Base-by-base conservation (phyloP, 768 basidiomycete species). In the Termitomyces sp. region DNA sequence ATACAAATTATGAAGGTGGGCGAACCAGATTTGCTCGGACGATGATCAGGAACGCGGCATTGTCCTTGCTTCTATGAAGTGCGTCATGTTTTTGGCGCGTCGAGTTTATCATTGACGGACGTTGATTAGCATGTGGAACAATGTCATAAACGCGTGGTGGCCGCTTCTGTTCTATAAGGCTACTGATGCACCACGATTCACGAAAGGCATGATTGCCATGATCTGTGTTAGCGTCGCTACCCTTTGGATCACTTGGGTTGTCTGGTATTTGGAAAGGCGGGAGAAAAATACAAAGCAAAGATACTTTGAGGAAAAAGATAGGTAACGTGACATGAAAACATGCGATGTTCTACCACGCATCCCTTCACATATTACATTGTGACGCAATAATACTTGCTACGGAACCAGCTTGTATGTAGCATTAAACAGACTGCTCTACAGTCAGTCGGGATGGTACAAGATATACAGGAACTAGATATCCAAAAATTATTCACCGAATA, bases 41-140 rank as follows among this genome's bases (percentile, higher is more conserved):
- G 85, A 91, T 67, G 76, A 84, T 63, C 82, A 85, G 66, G 84
- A 87, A 63, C 79, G 87, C 44, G 81, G 75, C 5, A 72, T 90
- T 41, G 85, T 89, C 3, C 75, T 91, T 15, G 87, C 84, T 26
- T 84, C 82, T 6, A 90, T 91, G 89, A 90, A 90, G 83, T 84
- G 62, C 33, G 73, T 60, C 21, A 11, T 35, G 15, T 52, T 46
- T 47, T 38, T 17, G 40, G 23, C 19, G 17, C 31, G 31, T 35
- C 44, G 12, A 5, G 26, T 35, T 15, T 15, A 6, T 1, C 10
- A 40, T 28, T 48, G 46, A 55, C 28, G 3, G 3, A 8, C 26
- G 9, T 47, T 30, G 3, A 54, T 26, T 61, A 84, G 84, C 67
- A 83, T 85, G 81, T 86, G 84, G 78, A 85, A 81, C 70, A 86